phyloP scores from a whole-genome alignment of 306 rosid genomes.

The Mimosa pudica region DNA sequence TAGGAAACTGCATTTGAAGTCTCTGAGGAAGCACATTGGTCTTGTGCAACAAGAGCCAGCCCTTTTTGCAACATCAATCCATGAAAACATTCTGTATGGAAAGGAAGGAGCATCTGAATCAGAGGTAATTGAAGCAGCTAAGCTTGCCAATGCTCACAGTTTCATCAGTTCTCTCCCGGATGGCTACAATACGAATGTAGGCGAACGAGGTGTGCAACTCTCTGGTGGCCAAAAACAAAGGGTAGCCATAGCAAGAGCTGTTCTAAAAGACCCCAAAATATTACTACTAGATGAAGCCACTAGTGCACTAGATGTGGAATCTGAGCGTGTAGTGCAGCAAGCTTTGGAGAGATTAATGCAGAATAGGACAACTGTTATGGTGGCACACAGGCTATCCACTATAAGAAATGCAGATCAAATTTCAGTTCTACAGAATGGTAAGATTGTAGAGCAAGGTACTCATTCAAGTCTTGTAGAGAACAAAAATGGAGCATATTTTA shows the following conservation, averaged over 20 bases:
- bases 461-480: constrained; percentile 78
- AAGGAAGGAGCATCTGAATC: constrained; percentile 85
- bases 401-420: constrained; percentile 88
- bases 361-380: constrained; percentile 84
- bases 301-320: constrained; percentile 85
- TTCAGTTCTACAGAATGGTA: constrained; percentile 86
- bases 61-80: constrained; percentile 83
- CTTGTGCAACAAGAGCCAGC: constrained; percentile 98
- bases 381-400: constrained; percentile 92
- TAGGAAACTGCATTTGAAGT: constrained; percentile 66
- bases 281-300: constrained; percentile 90
- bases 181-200: constrained; percentile 92
- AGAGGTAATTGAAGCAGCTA: constrained; percentile 88
- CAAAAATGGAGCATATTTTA: constrained; percentile 75
- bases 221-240: constrained; percentile 94
- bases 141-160: constrained; percentile 85
- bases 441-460: constrained; percentile 88
- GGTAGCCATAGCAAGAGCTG: constrained; percentile 91
- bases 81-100: constrained; percentile 83
- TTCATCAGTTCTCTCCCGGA: constrained; percentile 88
- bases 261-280: constrained; percentile 82
- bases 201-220: constrained; percentile 91
- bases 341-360: constrained; percentile 83
- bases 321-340: constrained; percentile 84
- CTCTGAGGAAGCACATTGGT: constrained; percentile 83